phyloP scores from a whole-genome alignment of 768 basidiomycete species.

The Podaxis sp. region DNA sequence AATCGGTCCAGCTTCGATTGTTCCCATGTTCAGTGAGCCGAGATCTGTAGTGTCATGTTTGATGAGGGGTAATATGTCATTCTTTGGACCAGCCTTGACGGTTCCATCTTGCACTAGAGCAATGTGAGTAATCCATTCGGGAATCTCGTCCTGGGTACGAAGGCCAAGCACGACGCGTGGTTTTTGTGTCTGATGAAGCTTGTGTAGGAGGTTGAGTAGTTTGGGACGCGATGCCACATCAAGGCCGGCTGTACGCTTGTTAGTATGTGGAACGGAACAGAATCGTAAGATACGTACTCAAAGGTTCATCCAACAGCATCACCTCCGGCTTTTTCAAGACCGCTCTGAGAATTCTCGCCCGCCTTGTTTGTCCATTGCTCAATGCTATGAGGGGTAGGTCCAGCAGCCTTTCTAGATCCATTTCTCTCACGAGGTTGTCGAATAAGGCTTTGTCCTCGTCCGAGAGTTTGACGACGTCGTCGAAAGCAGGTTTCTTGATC shows the following conservation, averaged over 20 bases:
- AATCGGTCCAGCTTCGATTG: slow-evolving; percentile 18
- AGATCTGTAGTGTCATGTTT: not conserved
- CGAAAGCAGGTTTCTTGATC: slow-evolving; percentile 8
- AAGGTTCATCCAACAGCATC: slow-evolving; percentile 87
- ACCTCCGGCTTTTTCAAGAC: slow-evolving; percentile 70
- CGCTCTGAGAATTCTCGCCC: slow-evolving; percentile 81
- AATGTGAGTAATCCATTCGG: slow-evolving; percentile 72
- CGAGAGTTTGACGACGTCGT: slow-evolving; percentile 8
- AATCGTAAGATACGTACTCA: slow-evolving; percentile 53
- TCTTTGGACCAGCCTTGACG: slow-evolving; percentile 52
- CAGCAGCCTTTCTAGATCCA: slow-evolving; percentile 65
- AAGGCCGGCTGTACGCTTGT: slow-evolving; percentile 62
- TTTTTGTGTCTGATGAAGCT: slow-evolving; percentile 21
- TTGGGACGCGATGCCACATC: slow-evolving; percentile 55
- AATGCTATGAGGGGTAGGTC: slow-evolving; percentile 83
- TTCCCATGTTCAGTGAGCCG: not conserved
- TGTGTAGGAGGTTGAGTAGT: slow-evolving; percentile 21
- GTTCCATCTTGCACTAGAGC: slow-evolving; percentile 50
- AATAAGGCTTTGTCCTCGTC: slow-evolving; percentile 33
- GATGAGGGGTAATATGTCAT: slow-evolving; percentile 36
- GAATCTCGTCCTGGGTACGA: slow-evolving; percentile 69
- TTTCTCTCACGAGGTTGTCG: slow-evolving; percentile 48
- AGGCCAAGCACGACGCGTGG: slow-evolving; percentile 28
- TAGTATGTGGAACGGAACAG: not conserved
- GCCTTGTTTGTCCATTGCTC: slow-evolving; percentile 89